Conservation (phyloP, 2,329 filamentous ascomycete species). For the Cladophialophora psammophila region DNA sequence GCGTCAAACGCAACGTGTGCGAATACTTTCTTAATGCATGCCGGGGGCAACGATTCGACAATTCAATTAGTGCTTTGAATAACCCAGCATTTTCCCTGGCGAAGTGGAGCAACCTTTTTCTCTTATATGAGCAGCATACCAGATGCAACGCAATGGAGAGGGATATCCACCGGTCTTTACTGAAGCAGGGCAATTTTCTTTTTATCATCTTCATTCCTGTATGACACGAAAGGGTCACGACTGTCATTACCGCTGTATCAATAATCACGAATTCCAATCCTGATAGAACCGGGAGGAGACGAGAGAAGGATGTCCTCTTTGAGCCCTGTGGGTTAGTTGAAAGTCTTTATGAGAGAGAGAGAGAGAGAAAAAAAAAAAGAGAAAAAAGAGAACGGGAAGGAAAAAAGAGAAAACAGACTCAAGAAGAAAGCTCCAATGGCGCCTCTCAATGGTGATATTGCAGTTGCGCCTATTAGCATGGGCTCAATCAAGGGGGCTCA, state of each 20-base stretch:
- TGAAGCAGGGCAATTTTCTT: neutral
- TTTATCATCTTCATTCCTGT: neutral
- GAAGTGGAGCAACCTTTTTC: conserved; percentile 4
- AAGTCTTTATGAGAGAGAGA: neutral
- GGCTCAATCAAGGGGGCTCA: neutral
- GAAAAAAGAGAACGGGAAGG: neutral
- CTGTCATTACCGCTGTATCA: conserved; percentile 20
- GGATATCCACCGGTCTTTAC: conserved; percentile 17
- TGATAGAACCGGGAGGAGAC: conserved; percentile 2
- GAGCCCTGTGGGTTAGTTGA: neutral
- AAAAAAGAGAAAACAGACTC: conserved; percentile 4
- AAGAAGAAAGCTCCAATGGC: neutral
- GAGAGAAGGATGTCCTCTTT: neutral
- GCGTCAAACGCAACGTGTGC: conserved; percentile 3
- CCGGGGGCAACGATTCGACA: neutral
- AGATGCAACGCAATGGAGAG: neutral
- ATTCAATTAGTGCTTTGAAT: neutral
- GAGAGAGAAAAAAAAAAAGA: neutral
- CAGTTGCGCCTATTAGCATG: neutral
- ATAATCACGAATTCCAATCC: neutral
- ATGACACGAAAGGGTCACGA: conserved; percentile 1
- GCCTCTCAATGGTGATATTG: neutral
- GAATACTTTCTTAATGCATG: neutral
- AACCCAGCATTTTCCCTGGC: conserved; percentile 13
- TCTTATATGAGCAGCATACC: conserved; percentile 7